Percentiles rank a stretch among this genome's conserved stretches.
Conservation (phyloP, 228 moss, liverwort and hornwort species). For the Sphagnum fallax region DNA sequence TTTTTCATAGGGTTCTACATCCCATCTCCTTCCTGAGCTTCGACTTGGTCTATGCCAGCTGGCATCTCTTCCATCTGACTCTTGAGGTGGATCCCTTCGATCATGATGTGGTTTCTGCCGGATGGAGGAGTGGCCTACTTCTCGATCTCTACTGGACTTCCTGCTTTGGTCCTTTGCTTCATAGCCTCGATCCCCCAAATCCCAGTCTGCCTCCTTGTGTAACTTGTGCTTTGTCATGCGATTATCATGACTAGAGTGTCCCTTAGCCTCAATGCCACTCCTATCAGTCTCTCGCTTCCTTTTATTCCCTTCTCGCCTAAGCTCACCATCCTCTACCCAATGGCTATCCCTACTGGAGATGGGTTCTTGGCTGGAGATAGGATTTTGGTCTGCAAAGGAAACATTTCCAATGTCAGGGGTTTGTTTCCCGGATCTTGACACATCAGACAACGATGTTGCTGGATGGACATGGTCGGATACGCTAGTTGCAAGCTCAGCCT, state of each 20-base stretch:
- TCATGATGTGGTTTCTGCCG: no score
- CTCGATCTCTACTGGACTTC: no score
- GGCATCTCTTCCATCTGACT: not conserved
- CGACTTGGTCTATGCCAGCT: not conserved
- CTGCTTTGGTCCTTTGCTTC: no score
- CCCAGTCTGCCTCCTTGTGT: not conserved
- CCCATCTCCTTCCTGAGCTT: not conserved
- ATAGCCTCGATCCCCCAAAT: no score
- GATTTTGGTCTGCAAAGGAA: not conserved
- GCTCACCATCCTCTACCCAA: not conserved
- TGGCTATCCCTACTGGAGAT: not conserved
- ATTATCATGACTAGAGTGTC: not conserved
- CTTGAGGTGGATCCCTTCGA: not conserved
- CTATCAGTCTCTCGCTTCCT: not conserved
- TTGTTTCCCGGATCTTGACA: not conserved
- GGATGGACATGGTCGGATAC: not conserved
- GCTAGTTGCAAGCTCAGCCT: not conserved
- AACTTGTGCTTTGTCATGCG: not conserved
- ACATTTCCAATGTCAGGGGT: conserved; percentile 1
- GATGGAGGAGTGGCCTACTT: no score
- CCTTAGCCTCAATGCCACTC: not conserved
- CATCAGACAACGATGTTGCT: not conserved
- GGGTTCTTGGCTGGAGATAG: not conserved
- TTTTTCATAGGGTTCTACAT: conserved; percentile 3
- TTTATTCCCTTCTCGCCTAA: not conserved